Evolutionary conservation across 495 filamentous ascomycete species (phyloP).

Genomic region (Neurospora discreta): DNA sequence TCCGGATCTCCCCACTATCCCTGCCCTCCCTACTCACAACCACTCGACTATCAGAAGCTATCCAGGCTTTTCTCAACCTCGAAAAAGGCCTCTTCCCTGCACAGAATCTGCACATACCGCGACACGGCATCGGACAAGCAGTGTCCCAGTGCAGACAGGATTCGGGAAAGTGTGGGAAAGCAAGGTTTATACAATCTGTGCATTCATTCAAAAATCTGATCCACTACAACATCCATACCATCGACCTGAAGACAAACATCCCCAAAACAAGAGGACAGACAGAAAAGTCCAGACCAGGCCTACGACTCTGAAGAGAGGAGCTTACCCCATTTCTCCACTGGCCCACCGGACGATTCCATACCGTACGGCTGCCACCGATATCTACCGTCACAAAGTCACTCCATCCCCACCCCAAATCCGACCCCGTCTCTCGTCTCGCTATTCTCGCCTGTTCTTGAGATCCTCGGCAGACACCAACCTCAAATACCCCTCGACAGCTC

Average conservation of each 20-base stretch:
- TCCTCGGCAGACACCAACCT: neutral
- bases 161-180: neutral
- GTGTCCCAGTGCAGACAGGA: neutral
- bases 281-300: neutral
- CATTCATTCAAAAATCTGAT: neutral
- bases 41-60: neutral
- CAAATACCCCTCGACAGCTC: neutral
- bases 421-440: neutral
- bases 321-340: neutral
- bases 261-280: neutral
- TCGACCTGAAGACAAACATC: neutral
- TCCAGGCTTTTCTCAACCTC: neutral
- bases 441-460: neutral
- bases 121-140: neutral
- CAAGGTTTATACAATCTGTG: neutral
- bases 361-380: neutral
- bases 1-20: conserved; percentile 22
- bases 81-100: neutral
- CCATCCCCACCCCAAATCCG: neutral
- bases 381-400: neutral
- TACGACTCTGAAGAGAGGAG: neutral
- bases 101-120: neutral
- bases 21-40: neutral
- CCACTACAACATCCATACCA: neutral
- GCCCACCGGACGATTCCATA: neutral